These are phyloP conservation scores for Paraconiothyrium sp. DNA, from an alignment of 2,329 filamentous ascomycete species.

Conservation along the genomic window DNA sequence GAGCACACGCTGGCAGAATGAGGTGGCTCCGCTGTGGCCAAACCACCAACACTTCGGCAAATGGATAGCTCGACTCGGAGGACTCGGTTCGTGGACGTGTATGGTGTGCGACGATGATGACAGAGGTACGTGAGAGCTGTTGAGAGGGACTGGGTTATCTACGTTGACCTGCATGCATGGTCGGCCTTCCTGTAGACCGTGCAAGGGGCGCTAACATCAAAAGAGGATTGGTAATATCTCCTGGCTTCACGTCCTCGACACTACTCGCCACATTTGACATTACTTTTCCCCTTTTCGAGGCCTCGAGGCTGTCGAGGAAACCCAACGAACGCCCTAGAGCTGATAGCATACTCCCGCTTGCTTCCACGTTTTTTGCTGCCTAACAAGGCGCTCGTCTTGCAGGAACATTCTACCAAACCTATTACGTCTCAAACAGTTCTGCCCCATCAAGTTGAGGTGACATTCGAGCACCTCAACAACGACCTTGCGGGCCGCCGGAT, in stretches of 20 bases:
- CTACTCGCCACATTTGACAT: slow-evolving; percentile 16
- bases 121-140: slow-evolving; percentile 27
- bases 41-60: slow-evolving; percentile 31
- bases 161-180: slow-evolving; percentile 40
- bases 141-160: slow-evolving; percentile 30
- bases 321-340: not conserved
- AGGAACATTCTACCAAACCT: slow-evolving; percentile 18
- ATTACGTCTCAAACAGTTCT: slow-evolving; percentile 20
- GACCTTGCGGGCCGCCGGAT: not conserved
- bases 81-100: slow-evolving; percentile 12
- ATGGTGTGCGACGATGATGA: slow-evolving; percentile 23
- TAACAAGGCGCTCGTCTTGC: not conserved
- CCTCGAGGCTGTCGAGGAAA: not conserved
- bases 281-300: slow-evolving; percentile 11
- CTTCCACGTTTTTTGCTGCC: not conserved
- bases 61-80: slow-evolving; percentile 16
- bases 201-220: slow-evolving; percentile 44
- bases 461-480: not conserved
- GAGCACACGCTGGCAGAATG: slow-evolving; percentile 45
- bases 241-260: slow-evolving; percentile 24
- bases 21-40: slow-evolving; percentile 44
- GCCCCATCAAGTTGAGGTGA: slow-evolving; percentile 15
- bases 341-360: not conserved
- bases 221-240: slow-evolving; percentile 47
- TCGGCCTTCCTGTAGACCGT: slow-evolving; percentile 36